Conservation (phyloP, 1,284 basidiomycete species). For the Ceratorhiza oryzae-sativae region DNA sequence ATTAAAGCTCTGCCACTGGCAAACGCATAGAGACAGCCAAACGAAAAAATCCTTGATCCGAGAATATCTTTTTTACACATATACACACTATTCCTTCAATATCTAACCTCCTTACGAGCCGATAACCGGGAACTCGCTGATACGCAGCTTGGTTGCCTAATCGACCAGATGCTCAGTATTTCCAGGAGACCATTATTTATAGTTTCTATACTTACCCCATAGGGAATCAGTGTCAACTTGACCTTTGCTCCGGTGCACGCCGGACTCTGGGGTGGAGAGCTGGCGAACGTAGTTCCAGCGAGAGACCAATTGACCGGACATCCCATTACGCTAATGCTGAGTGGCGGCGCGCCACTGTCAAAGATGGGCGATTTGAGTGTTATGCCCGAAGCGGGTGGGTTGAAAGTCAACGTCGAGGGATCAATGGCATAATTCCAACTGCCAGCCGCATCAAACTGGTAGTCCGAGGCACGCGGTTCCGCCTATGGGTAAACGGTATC, state of each 20-base stretch:
- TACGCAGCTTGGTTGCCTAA: slow-evolving; percentile 62
- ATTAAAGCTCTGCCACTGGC: too few relatives aligned
- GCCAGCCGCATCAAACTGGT: slow-evolving; percentile 60
- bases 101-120: not conserved
- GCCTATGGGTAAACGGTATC: slow-evolving; percentile 50
- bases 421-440: slow-evolving; percentile 66
- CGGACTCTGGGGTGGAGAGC: slow-evolving; percentile 58
- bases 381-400: slow-evolving; percentile 52
- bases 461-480: slow-evolving; percentile 60
- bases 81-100: not conserved
- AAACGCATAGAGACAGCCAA: too few relatives aligned
- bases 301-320: slow-evolving; percentile 60
- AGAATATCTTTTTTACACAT: too few relatives aligned
- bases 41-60: too few relatives aligned
- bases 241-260: slow-evolving; percentile 55
- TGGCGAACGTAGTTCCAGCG: slow-evolving; percentile 61
- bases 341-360: slow-evolving; percentile 60
- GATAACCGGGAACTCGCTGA: slow-evolving; percentile 60
- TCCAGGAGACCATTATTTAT: not conserved
- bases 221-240: slow-evolving; percentile 60
- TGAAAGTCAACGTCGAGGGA: slow-evolving; percentile 60
- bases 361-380: slow-evolving; percentile 62
- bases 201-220: slow-evolving; percentile 56
- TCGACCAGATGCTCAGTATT: not conserved
- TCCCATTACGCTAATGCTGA: slow-evolving; percentile 60